These are phyloP conservation scores for Scopulariopsis brevicaulis DNA, from an alignment of 2,329 filamentous ascomycete genomes.

Conservation along the genomic window DNA sequence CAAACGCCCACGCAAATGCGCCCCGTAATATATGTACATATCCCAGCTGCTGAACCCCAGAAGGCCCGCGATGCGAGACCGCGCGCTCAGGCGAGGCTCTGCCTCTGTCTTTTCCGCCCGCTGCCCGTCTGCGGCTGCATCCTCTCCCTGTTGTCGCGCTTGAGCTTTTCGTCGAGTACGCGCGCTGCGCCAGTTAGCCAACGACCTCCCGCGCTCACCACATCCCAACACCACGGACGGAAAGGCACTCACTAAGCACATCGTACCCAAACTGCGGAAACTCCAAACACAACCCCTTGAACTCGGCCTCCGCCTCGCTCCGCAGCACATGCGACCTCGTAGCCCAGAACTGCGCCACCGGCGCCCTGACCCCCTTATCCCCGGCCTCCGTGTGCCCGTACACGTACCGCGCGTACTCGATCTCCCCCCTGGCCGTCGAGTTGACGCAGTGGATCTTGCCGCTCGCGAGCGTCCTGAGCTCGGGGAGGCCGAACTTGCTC, in stretches of 20 bases:
- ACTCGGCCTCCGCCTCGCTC: conserved; percentile 77
- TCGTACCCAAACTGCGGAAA: conserved; percentile 90
- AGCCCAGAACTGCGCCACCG: conserved; percentile 87
- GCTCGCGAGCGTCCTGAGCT: conserved; percentile 66
- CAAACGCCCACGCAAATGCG: too few species aligned
- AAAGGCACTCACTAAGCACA: conserved; percentile 56
- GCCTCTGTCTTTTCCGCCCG: conserved; percentile 40
- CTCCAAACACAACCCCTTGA: conserved; percentile 75
- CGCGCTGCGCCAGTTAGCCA: conserved; percentile 31
- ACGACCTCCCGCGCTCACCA: conserved; percentile 2
- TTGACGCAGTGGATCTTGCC: conserved; percentile 89
- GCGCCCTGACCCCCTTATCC: conserved; percentile 64
- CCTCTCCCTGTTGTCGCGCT: conserved; percentile 50
- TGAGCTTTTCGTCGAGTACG: conserved; percentile 55
- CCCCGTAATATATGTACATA: too few species aligned
- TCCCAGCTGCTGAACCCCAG: background rate
- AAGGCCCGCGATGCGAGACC: background rate
- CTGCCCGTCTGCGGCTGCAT: conserved; percentile 37
- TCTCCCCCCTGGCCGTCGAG: conserved; percentile 79
- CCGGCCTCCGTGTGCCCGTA: conserved; percentile 64
- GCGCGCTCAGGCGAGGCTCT: background rate
- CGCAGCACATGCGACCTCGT: conserved; percentile 68
- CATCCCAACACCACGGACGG: background rate
- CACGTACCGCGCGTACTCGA: conserved; percentile 82
- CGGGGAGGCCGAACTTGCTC: conserved; percentile 58